Conservation (phyloP, 2,329 filamentous ascomycete species). For the Stemphylium vesicarium region DNA sequence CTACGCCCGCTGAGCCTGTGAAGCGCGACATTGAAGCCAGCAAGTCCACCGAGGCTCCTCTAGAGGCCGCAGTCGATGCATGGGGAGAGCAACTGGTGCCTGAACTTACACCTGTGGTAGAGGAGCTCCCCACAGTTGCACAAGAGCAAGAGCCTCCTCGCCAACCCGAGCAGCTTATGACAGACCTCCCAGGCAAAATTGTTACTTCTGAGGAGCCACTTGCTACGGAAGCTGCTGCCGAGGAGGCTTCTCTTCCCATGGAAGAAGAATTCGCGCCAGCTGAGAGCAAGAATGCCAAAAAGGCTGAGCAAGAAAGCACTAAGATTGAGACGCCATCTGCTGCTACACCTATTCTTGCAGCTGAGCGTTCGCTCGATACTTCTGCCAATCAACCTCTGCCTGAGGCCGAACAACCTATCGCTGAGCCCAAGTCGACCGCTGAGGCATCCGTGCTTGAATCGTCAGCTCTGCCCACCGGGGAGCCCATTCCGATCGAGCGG, state of each 20-base stretch:
- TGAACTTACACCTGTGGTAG: not conserved
- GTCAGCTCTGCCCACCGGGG: not conserved
- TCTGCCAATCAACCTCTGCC: not conserved
- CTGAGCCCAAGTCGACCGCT: not conserved
- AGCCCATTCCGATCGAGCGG: not conserved
- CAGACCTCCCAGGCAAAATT: not conserved
- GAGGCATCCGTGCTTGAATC: not conserved
- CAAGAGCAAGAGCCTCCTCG: not conserved
- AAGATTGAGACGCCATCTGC: constrained; percentile 16
- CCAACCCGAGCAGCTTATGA: not conserved
- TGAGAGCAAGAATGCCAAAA: constrained; percentile 35
- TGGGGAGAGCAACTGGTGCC: constrained; percentile 11
- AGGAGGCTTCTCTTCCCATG: not conserved
- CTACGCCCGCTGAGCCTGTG: not conserved
- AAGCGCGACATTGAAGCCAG: not conserved
- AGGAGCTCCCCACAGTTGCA: not conserved
- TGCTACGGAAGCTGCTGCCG: not conserved
- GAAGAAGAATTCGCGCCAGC: constrained; percentile 9
- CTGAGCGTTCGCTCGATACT: constrained; percentile 11
- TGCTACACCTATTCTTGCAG: constrained; percentile 5
- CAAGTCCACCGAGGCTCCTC: not conserved
- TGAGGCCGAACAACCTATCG: not conserved
- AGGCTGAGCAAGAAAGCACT: constrained; percentile 28
- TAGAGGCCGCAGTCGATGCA: constrained; percentile 1
- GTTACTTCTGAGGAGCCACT: not conserved